These are phyloP conservation scores for Begonia loranthoides DNA, from an alignment of 306 rosid species.

Conservation along the genomic window DNA sequence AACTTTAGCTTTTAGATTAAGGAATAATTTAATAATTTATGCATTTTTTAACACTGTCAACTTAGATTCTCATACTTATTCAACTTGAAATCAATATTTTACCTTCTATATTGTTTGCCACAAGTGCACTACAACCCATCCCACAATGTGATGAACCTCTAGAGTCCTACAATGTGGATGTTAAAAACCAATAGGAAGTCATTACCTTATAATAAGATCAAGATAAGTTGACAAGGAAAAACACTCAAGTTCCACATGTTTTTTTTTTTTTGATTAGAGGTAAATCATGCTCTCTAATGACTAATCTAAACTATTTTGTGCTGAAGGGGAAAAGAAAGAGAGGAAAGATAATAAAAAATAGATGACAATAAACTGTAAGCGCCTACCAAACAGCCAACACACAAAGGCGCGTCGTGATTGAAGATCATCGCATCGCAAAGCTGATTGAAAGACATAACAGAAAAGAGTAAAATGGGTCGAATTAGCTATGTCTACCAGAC, in stretches of 20 bases:
- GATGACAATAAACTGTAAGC: background rate
- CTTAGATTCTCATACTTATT: too few relatives aligned
- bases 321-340: too few relatives aligned
- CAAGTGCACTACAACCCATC: conserved; percentile 76
- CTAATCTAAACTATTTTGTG: too few relatives aligned
- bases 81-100: background rate
- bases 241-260: conserved; percentile 2
- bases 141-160: conserved; percentile 81
- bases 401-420: conserved; percentile 78
- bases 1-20: too few relatives aligned
- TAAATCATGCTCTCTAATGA: too few relatives aligned
- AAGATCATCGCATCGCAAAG: conserved; percentile 84
- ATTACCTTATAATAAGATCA: conserved; percentile 3
- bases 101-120: conserved; percentile 51
- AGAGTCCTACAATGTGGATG: conserved; percentile 49
- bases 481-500: background rate
- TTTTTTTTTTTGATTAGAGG: too few relatives aligned
- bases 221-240: background rate
- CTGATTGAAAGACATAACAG: conserved; percentile 44
- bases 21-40: too few relatives aligned
- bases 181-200: conserved; percentile 11
- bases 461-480: conserved; percentile 16
- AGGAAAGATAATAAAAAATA: too few relatives aligned
- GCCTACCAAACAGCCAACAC: conserved; percentile 79
- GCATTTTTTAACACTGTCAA: too few relatives aligned